Base-by-base conservation (phyloP, 345 rosid species). In the Salix koriyanagi region DNA sequence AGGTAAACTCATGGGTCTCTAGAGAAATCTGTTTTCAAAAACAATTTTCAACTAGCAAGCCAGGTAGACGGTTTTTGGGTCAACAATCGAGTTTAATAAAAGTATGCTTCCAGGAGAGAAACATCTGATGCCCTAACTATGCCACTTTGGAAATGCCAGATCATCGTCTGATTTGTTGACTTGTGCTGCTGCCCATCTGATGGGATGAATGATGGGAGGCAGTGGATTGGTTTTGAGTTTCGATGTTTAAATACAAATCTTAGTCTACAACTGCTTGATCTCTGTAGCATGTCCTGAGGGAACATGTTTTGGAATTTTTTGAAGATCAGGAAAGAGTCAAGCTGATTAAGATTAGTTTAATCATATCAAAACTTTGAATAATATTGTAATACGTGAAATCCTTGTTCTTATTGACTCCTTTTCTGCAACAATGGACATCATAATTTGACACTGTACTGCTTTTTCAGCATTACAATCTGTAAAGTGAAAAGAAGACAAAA, bases 361-460 rank as follows among this genome's bases (percentile, higher is more conserved):
- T 66, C 69, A 74, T 71, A 75, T 75, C 30, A 25, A 44, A 65
- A 72, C 77, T 69, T 13, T 44, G 16, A 44, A 44, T 44, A 3
- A 13, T 44, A 44, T 44, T 13, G 16, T 44, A 71, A n/a, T 60
- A 2, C 25, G 5, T 11, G 58, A 11, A 54, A 76, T 69, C 68
- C 74, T 76, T 61, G 62, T 71, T 25, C 67, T 16, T 34, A 50
- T 73, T 41, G 54, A 54, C 81, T 70, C 69, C 76, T 81, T 70
- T 71, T 64, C 54, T 26, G 56, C 13, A 56, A 52, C 69, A 68
- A 74, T 75, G 75, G 76, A 79, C 85, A 83, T 73, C 77, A 84
- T 83, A 37, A 85, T 85, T 79, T 61, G 68, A 81, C 84, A 76
- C 67, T 44, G 37, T 52, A 34, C 73, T 83, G 76, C 85, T 82